Evolutionary conservation across 1,284 basidiomycete species (phyloP).

Genomic region (Ceratobasidium sp.): DNA sequence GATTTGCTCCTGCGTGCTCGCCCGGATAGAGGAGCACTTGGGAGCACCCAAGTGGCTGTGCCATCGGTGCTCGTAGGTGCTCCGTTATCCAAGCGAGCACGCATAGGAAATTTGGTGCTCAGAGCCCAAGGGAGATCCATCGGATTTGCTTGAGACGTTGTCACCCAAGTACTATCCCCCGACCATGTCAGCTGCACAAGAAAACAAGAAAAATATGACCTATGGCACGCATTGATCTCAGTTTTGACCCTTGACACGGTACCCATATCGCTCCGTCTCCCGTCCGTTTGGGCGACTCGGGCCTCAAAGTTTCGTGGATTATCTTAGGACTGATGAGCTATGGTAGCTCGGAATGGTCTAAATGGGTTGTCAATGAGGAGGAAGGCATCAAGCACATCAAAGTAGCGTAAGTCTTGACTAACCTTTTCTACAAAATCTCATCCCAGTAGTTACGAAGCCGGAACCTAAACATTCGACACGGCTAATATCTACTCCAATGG

Average conservation of each 20-base stretch:
- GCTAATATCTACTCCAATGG: conserved; percentile 49
- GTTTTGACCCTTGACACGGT: not conserved
- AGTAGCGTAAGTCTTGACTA: conserved; percentile 40
- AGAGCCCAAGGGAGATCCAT: no score
- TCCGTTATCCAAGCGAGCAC: no score
- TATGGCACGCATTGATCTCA: not conserved
- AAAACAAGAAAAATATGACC: not conserved
- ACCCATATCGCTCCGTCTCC: not conserved
- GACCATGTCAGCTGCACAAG: no score
- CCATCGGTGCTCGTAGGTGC: no score
- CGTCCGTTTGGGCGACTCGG: conserved; percentile 38
- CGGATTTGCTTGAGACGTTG: no score
- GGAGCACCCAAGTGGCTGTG: no score
- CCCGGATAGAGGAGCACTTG: no score
- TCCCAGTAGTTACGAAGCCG: conserved; percentile 48
- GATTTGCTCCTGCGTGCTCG: no score
- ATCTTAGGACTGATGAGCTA: conserved; percentile 16
- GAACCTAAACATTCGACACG: conserved; percentile 61
- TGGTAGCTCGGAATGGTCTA: conserved; percentile 37
- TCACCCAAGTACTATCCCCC: no score
- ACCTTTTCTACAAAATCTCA: conserved; percentile 17
- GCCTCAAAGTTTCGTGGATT: conserved; percentile 31
- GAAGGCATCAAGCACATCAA: conserved; percentile 49
- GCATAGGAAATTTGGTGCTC: no score
- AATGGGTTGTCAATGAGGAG: conserved; percentile 47